Evolutionary conservation across 164 flowering plant genomes (phyloP), one percentile per base, ranked within the genome.

Genomic region (Malania oleifera): DNA sequence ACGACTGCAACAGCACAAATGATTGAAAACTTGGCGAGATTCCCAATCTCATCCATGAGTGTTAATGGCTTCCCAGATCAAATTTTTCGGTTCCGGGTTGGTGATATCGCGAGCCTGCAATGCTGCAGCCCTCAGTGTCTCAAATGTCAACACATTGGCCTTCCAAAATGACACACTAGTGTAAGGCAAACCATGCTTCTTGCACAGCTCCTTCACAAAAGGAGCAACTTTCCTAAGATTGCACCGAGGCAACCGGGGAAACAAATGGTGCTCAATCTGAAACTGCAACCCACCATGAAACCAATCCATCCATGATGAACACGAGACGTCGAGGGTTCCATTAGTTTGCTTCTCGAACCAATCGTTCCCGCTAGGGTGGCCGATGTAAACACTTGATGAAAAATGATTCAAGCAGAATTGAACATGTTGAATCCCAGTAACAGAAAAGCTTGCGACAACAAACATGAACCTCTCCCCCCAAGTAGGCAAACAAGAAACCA

Each of bases 361-460:
- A 23, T 75, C 72, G 28, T 62, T 72, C 12, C 67, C 69, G 14
- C 43, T 56, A 2, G 79, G 79, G 0, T 63, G 67, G 5, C 79
- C 79, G 37, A 72, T 53, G 63, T 72, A 75, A 2, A 75, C 76
- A 54, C 23, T 47, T 0, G 79, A 40, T 0, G 79, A 63, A 62
- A 75, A 75, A 53, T 75, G 79, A 29, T 75, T 75, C 53, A 75
- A 49, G 39, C 41, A 59, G 25, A 48, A 44, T 20, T 28, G 59
- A 48, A 35, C 55, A 26, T 59, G 62, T 9, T 59, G 62, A 23
- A 59, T 60, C 14, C 56, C 47, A 26, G 64, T 60, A 17, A 52
- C 48, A 7, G 39, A 17, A 26, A 60, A 60, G 48, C 64, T 37
- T 1, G 24, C 24, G 3, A 50, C 24, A 22, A 60, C 56, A 39